Evolutionary conservation across 2,329 filamentous ascomycete genomes (phyloP).

Genomic region (Ascochyta viciae-villosae): DNA sequence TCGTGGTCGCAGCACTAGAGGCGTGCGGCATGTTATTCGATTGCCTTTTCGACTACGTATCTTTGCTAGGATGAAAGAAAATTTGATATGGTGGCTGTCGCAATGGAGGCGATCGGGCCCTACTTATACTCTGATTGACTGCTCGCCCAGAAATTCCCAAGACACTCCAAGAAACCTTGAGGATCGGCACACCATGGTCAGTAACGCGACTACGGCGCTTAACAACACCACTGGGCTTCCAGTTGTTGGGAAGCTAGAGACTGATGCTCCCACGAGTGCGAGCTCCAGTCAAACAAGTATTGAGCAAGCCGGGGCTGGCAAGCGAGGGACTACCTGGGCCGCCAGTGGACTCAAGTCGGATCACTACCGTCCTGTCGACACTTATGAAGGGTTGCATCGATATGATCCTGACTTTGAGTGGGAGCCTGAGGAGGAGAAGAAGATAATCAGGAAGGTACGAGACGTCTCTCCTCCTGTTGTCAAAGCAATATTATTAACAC

Average conservation of each 20-base stretch:
- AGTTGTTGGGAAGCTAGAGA: conserved; percentile 29
- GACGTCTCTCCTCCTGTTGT: not conserved
- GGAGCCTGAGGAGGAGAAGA: conserved; percentile 64
- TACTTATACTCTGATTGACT: conserved; percentile 11
- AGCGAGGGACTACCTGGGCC: conserved; percentile 44
- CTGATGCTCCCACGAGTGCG: conserved; percentile 25
- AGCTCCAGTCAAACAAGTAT: conserved; percentile 28
- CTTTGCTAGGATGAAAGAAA: conserved; percentile 3
- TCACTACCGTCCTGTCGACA: conserved; percentile 60
- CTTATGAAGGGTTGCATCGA: conserved; percentile 66
- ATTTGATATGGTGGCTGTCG: conserved; percentile 2
- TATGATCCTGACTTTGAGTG: conserved; percentile 65
- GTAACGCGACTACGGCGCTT: conserved; percentile 8
- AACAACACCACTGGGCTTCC: conserved; percentile 11
- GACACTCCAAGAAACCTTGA: conserved; percentile 10
- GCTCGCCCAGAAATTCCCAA: conserved; percentile 13
- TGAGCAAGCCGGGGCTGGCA: conserved; percentile 13
- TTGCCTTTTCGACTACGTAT: not conserved
- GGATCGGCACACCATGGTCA: conserved; percentile 5
- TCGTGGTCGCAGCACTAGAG: conserved; percentile 1
- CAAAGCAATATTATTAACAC: not conserved
- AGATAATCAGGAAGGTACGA: conserved; percentile 60
- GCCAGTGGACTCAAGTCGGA: conserved; percentile 42
- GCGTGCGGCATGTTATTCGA: not conserved
- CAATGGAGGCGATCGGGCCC: conserved; percentile 4